Conservation (phyloP, 2,329 filamentous ascomycete genomes). For the Teratosphaeria destructans region DNA sequence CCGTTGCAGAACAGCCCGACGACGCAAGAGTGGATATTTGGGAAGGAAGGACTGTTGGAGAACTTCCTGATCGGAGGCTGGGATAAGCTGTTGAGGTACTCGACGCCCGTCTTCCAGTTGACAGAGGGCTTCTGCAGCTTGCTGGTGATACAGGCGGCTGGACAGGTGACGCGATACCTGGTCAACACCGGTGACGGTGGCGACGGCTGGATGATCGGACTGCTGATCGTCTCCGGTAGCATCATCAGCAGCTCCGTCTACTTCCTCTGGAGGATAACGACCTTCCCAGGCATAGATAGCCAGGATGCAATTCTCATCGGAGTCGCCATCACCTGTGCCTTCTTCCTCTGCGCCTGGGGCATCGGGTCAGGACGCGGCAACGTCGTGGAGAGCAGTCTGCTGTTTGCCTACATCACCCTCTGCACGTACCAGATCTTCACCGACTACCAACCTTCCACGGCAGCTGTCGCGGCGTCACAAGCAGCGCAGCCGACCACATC, state of each 20-base stretch:
- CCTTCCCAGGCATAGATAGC: conserved; percentile 87
- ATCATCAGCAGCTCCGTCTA: conserved; percentile 90
- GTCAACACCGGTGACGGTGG: conserved; percentile 80
- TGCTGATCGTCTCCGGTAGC: conserved; percentile 78
- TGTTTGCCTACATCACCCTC: conserved; percentile 96
- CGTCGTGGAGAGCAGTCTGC: conserved; percentile 83
- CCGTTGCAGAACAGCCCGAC: conserved; percentile 44
- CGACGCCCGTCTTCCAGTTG: conserved; percentile 87
- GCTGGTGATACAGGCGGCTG: conserved; percentile 86
- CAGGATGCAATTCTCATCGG: conserved; percentile 88
- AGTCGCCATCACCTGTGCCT: conserved; percentile 79
- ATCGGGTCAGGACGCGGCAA: conserved; percentile 91
- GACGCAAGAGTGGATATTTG: conserved; percentile 77
- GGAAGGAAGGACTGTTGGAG: conserved; percentile 73
- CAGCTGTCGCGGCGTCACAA: conserved; percentile 33
- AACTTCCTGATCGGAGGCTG: conserved; percentile 71
- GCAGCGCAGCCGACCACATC: conserved; percentile 47
- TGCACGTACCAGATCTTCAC: conserved; percentile 99
- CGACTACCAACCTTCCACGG: conserved; percentile 72
- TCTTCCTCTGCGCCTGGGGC: conserved; percentile 87
- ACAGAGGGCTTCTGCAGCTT: conserved; percentile 94
- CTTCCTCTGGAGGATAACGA: conserved; percentile 89
- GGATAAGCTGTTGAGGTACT: conserved; percentile 82
- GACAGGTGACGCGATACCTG: conserved; percentile 88
- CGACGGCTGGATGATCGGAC: conserved; percentile 92